Base-by-base conservation (phyloP, 371 early-diverging fungal genomes). In the Nematocida ausubeli region DNA sequence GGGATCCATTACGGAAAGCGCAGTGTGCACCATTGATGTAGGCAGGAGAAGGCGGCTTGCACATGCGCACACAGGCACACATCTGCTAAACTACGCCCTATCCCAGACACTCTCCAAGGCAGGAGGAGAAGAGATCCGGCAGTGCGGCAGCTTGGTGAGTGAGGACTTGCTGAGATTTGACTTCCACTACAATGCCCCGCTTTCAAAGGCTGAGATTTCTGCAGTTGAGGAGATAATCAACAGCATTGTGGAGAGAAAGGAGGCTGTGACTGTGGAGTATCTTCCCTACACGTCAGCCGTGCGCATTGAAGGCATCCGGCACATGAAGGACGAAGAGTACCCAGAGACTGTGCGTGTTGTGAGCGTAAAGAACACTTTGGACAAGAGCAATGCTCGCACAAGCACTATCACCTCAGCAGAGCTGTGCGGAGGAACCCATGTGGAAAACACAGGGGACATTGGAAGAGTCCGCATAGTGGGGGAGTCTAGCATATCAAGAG, bases 371-470 rank as follows among this genome's bases (percentile, higher is more conserved):
- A 88, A 89, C 67, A 94, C 93, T 2, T 9, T 7, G 24, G 32
- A 35, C 34, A 52, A 19, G 22, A 26, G 24, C 2, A 54, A 14
- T 0, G 67, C 3, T 6, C 32, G 69, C 6, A 28, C 9, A 5
- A 30, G 24, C 3, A 9, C 26, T 34, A 30, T 34, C 35, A 50
- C n/a, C n/a, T 75, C 78, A n/a, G 50, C 44, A 5, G 99, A 99
- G 87, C 91, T 96, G 85, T 99, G 99, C 85, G 98, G 99, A 84
- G 99, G 99, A 81, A 95, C 96, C 82, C 99, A 99, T 83, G 97
- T 96, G 40, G 85, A 86, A 35, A 90, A 90, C 87, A 95, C 96
- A 4, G 87, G 89, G 16, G 94, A 95, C 52, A 94, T 99, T 81
- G 90, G 90, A 84, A 85, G 87, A 54, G 89, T 97, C 81, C 89